Percentiles rank a stretch among this genome's conserved stretches.
Conservation (phyloP, 805 yeast genomes). For the Candida insectalens region DNA sequence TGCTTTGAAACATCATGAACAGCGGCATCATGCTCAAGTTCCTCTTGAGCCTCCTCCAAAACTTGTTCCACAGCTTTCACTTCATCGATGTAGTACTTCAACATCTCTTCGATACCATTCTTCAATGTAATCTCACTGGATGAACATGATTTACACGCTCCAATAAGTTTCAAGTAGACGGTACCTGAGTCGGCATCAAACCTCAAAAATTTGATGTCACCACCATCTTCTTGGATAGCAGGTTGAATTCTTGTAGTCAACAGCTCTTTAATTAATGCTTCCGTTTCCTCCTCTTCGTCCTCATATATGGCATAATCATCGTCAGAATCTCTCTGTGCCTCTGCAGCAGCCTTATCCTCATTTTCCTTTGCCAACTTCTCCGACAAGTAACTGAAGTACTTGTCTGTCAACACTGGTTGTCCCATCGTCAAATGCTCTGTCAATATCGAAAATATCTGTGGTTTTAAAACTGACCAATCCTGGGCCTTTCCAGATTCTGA, state of each 20-base stretch:
- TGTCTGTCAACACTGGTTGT: conserved; percentile 38
- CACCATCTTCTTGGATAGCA: conserved; percentile 98
- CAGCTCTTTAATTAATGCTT: conserved; percentile 83
- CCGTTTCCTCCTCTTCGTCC: conserved; percentile 46
- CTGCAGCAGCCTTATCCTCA: conserved; percentile 22
- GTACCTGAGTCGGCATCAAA: conserved; percentile 81
- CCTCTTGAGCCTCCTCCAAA: conserved; percentile 76
- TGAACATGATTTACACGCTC: conserved; percentile 94
- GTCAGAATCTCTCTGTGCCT: conserved; percentile 15
- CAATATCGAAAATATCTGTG: conserved; percentile 52
- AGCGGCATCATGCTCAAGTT: conserved; percentile 24
- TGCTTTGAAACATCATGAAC: no score
- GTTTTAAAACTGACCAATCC: conserved; percentile 53
- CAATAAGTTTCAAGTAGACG: conserved; percentile 81
- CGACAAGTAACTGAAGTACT: conserved; percentile 23
- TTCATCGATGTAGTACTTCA: conserved; percentile 93
- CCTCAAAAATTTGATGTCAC: conserved; percentile 84
- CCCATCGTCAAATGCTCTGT: conserved; percentile 50
- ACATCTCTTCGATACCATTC: conserved; percentile 95
- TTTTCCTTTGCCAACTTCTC: conserved; percentile 23
- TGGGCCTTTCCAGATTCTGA: conserved; percentile 27
- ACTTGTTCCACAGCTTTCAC: conserved; percentile 83
- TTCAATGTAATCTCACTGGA: conserved; percentile 86
- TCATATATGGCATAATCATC: conserved; percentile 3
- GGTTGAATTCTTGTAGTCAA: conserved; percentile 94